Evolutionary conservation across 768 basidiomycete genomes (phyloP), one percentile per base, ranked within the genome.

Genomic region (Lactarius psammicola): DNA sequence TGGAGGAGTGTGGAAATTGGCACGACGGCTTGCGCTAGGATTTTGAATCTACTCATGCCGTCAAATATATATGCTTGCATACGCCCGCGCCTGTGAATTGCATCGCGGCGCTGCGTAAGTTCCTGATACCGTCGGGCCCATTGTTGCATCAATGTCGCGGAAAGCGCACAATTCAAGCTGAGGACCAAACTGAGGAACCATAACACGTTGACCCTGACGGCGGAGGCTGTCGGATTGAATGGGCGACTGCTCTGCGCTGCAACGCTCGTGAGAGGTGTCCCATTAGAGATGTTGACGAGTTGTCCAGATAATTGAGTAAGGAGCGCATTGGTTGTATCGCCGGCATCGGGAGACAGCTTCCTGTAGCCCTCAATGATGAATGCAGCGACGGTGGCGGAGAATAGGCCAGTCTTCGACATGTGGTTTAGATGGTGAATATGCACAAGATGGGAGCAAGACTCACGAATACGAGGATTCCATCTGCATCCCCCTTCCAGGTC

Each of bases 281-380:
- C 53, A 2, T 31, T 56, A 1, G 62, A 31, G 2, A 40, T 34
- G 33, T 26, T 23, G 8, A 38, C n/a, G 23, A 56, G 20, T 33
- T 63, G 53, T 5, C 6, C 30, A 30, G 53, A 56, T 5, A 63
- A 34, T 9, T 63, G 62, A 18, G 38, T 8, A 17, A 63, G 62
- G 28, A 63, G 18, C 1, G 13, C 10, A 23, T 34, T 38, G 13
- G 62, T 51, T 1, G 42, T 23, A 31, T 62, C 62, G 5, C 42
- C 15, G 2, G 60, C 34, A 30, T 67, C 61, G 1, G 68, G 66
- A 9, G 40, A 57, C 13, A 69, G 13, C 1, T 44, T 40, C 42
- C 42, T 51, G 26, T 68, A 68, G 40, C 60, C 59, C 38, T 68
- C 67, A 15, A 68, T 60, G n/a, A 69, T 51, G 49, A 69, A 63